A percentile compares a stretch with the other conserved stretches of the same genome.
These are phyloP conservation scores for Saccharomycopsis babjevae DNA, from an alignment of 805 yeast genomes.

Conservation along the genomic window DNA sequence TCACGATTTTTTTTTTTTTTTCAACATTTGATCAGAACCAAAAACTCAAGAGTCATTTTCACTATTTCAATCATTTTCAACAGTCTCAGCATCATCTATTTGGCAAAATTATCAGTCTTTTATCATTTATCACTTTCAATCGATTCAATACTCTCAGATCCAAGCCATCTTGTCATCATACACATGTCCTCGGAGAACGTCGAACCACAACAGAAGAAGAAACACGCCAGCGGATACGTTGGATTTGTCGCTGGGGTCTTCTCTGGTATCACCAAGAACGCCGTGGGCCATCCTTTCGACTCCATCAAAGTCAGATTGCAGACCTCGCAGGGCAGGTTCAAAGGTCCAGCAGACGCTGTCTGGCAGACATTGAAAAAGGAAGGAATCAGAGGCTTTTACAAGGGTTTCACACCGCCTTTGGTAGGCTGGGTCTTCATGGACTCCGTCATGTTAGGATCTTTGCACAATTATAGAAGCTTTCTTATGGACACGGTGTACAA, in stretches of 20 bases:
- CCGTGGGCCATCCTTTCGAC: slow-evolving; percentile 91
- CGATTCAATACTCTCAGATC: no score
- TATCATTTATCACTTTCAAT: no score
- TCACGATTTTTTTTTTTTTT: no score
- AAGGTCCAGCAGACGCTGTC: slow-evolving; percentile 77
- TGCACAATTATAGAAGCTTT: slow-evolving; percentile 64
- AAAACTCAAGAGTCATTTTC: no score
- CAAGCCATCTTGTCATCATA: no score
- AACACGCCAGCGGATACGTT: slow-evolving; percentile 29
- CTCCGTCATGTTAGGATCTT: slow-evolving; percentile 78
- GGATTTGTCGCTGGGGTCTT: slow-evolving; percentile 87
- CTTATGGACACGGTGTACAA: slow-evolving; percentile 54
- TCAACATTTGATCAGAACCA: no score
- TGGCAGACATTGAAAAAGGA: slow-evolving; percentile 60
- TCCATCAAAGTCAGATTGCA: slow-evolving; percentile 82
- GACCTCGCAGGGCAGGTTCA: slow-evolving; percentile 59
- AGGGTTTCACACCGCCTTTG: slow-evolving; percentile 89
- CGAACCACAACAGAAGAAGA: slow-evolving; percentile 1
- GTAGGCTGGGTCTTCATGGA: slow-evolving; percentile 95
- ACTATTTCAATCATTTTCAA: no score
- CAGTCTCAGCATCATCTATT: no score
- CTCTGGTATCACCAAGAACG: slow-evolving; percentile 78
- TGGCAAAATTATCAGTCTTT: no score
- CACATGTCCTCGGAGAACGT: not conserved
- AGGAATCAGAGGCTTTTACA: slow-evolving; percentile 70